Conservation (phyloP, 371 early-diverging fungal species). For the Mortierella sp. region DNA sequence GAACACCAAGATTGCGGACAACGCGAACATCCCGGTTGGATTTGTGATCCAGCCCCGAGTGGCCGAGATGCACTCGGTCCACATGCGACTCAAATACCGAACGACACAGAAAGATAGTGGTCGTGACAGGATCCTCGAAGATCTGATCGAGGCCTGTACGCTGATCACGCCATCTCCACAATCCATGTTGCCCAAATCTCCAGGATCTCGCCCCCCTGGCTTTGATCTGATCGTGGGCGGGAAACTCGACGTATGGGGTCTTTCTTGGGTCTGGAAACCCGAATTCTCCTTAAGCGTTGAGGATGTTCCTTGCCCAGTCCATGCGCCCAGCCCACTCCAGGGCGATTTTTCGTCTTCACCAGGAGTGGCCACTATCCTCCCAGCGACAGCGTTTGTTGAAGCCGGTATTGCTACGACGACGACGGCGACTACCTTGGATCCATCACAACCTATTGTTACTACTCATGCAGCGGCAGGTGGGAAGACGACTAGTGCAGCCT, state of each 20-base stretch:
- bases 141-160: conserved; percentile 25
- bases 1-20: conserved; percentile 26
- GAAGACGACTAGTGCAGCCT: conserved; percentile 14
- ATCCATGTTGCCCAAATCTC: neutral
- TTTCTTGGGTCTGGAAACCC: conserved; percentile 52
- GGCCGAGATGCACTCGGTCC: conserved; percentile 20
- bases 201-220: neutral
- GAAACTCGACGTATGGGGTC: conserved; percentile 40
- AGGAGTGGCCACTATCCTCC: conserved; percentile 13
- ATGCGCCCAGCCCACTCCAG: conserved; percentile 1
- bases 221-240: conserved; percentile 30
- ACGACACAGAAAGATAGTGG: neutral
- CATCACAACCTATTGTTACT: neutral
- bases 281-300: conserved; percentile 21
- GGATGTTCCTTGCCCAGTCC: conserved; percentile 43
- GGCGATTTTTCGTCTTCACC: conserved; percentile 8
- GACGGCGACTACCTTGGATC: neutral
- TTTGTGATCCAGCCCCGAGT: conserved; percentile 27
- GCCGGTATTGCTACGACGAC: neutral
- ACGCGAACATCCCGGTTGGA: conserved; percentile 5
- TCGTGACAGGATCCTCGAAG: conserved; percentile 7
- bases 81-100: conserved; percentile 36
- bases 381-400: conserved; percentile 10
- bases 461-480: neutral
- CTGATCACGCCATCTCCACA: neutral